phyloP scores from a whole-genome alignment of 495 filamentous ascomycete genomes.

The Echria macrotheca region DNA sequence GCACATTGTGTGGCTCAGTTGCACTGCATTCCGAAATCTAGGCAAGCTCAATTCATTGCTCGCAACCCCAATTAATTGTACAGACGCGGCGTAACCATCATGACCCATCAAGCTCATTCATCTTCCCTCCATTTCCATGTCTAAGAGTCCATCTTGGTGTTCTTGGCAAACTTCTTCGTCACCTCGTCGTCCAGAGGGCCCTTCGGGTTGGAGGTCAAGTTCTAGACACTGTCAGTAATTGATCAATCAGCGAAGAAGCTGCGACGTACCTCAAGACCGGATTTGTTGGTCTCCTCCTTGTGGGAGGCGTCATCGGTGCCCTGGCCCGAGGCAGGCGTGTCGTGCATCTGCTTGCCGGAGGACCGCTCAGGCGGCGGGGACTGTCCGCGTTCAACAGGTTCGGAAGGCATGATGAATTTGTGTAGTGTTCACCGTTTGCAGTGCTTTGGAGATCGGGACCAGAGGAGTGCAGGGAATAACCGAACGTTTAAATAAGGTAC shows the following conservation, averaged over 20 bases:
- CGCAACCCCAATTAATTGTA: too few species aligned
- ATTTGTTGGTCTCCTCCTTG: slow-evolving; percentile 46
- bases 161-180: slow-evolving; percentile 57
- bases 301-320: slow-evolving; percentile 42
- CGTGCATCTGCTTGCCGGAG: slow-evolving; percentile 57
- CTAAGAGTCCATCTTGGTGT: not conserved
- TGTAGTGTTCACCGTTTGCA: too few species aligned
- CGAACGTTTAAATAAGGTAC: too few species aligned
- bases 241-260: not conserved
- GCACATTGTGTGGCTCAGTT: too few species aligned
- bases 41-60: too few species aligned
- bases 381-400: slow-evolving; percentile 55
- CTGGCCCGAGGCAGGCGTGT: slow-evolving; percentile 52
- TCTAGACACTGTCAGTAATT: slow-evolving; percentile 24
- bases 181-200: slow-evolving; percentile 64
- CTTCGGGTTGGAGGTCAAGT: slow-evolving; percentile 61
- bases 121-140: not conserved
- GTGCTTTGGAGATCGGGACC: too few species aligned
- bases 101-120: not conserved
- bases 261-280: slow-evolving; percentile 40
- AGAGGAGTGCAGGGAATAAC: too few species aligned
- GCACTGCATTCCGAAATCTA: too few species aligned
- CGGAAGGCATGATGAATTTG: slow-evolving; percentile 18
- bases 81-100: too few species aligned
- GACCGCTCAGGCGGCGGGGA: slow-evolving; percentile 74